These are phyloP conservation scores for Symbiodinium pilosum DNA, from an alignment of 73 alveolate genomes.

Conservation along the genomic window DNA sequence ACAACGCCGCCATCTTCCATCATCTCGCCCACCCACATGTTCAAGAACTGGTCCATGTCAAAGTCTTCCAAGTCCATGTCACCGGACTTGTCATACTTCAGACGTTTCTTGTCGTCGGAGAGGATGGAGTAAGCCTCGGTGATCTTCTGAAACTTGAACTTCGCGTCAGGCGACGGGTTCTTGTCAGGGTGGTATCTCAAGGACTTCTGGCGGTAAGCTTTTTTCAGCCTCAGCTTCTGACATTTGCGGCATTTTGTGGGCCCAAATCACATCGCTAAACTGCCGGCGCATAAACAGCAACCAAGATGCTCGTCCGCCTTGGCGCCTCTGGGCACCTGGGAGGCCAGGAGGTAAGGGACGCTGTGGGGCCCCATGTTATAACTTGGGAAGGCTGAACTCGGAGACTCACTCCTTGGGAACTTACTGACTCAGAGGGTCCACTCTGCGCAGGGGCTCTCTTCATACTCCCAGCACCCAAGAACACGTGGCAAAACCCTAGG, in stretches of 20 bases:
- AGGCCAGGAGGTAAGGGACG: not conserved
- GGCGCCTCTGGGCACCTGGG: conserved; percentile 57
- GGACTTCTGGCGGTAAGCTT: conserved; percentile 97
- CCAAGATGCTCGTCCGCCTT: conserved; percentile 52
- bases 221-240: conserved; percentile 96
- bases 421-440: too few species aligned
- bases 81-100: conserved; percentile 97
- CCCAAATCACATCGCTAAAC: not conserved
- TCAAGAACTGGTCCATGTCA: conserved; percentile 93
- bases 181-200: conserved; percentile 98
- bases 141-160: conserved; percentile 93
- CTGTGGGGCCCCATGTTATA: too few species aligned
- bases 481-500: too few species aligned
- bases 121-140: conserved; percentile 97
- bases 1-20: conserved; percentile 91
- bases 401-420: too few species aligned
- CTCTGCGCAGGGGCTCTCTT: too few species aligned
- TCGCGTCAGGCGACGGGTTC: conserved; percentile 94
- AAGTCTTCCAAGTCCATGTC: conserved; percentile 97
- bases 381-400: too few species aligned
- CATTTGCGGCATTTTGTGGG: conserved; percentile 24
- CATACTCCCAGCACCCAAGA: too few species aligned
- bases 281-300: not conserved
- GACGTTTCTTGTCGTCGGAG: conserved; percentile 97
- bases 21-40: conserved; percentile 95